A percentile compares a stretch with the other conserved stretches of the same genome.
Evolutionary conservation across 169 alveolate genomes (phyloP).

Genomic region (Cryptosporidium felis): DNA sequence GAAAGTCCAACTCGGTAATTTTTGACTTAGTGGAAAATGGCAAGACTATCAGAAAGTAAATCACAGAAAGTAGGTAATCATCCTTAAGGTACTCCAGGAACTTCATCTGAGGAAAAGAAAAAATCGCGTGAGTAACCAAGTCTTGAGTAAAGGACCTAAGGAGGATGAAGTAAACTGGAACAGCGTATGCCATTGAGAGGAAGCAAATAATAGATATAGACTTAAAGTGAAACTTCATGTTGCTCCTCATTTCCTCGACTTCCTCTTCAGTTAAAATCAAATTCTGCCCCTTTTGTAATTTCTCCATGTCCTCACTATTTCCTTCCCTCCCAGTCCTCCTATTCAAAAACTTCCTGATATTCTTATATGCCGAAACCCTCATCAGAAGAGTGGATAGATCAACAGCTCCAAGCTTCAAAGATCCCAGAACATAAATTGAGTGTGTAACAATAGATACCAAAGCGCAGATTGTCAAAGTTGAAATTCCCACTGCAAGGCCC

Average conservation of each 20-base stretch:
- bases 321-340: not conserved
- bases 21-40: constrained; percentile 49
- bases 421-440: constrained; percentile 59
- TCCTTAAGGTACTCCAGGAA: constrained; percentile 29
- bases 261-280: constrained; percentile 23
- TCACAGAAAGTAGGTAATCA: constrained; percentile 19
- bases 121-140: constrained; percentile 40
- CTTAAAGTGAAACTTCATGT: constrained; percentile 63
- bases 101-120: constrained; percentile 26
- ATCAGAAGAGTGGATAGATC: constrained; percentile 54
- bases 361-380: constrained; percentile 37
- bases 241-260: constrained; percentile 33
- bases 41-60: constrained; percentile 31
- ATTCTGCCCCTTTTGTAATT: not conserved
- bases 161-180: constrained; percentile 64
- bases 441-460: constrained; percentile 39
- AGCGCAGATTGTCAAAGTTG: constrained; percentile 54
- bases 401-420: constrained; percentile 65
- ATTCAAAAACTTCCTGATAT: not conserved
- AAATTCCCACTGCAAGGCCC: constrained; percentile 52
- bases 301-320: not conserved
- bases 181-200: constrained; percentile 68
- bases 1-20: constrained; percentile 41
- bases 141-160: constrained; percentile 50
- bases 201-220: constrained; percentile 62